Evolutionary conservation across 768 basidiomycete species (phyloP).

Genomic region (Tephrocybe sp.): DNA sequence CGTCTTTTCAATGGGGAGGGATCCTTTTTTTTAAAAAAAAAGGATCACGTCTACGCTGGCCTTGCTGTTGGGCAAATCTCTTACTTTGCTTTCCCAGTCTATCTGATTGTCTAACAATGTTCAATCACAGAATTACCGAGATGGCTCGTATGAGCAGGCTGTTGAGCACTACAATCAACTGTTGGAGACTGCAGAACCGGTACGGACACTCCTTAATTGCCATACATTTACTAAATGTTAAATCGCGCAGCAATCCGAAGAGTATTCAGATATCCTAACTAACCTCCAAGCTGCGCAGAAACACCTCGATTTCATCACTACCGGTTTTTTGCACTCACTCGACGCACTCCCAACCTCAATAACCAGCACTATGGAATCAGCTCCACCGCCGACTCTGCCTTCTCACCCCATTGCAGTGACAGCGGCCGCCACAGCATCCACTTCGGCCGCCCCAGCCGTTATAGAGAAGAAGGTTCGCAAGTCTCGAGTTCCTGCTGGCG

Average conservation of each 20-base stretch:
- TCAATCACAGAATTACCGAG: constrained; percentile 67
- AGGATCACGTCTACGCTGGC: too few species aligned
- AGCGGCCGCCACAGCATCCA: constrained; percentile 29
- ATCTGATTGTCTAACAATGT: too few species aligned
- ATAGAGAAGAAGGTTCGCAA: constrained; percentile 52
- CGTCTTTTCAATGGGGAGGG: too few species aligned
- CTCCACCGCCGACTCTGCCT: constrained; percentile 55
- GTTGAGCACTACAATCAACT: constrained; percentile 81
- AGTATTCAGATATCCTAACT: constrained; percentile 83
- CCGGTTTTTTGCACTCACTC: constrained; percentile 65
- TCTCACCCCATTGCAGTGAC: constrained; percentile 30
- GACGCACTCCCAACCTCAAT: constrained; percentile 55
- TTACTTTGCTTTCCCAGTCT: too few species aligned
- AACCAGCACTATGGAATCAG: constrained; percentile 56
- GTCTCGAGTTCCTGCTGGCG: constrained; percentile 73
- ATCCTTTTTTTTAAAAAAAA: too few species aligned
- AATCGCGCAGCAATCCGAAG: constrained; percentile 69
- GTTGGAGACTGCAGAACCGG: constrained; percentile 75
- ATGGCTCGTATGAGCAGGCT: constrained; percentile 71
- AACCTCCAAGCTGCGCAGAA: constrained; percentile 82
- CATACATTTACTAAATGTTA: not conserved
- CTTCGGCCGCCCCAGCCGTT: constrained; percentile 26
- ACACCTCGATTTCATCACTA: constrained; percentile 83
- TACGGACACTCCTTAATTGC: constrained; percentile 33
- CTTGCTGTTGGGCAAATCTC: too few species aligned